Evolutionary conservation across 2,329 filamentous ascomycete genomes (phyloP), one percentile per base, ranked within the genome.

Genomic region (Fusarium floridanum): DNA sequence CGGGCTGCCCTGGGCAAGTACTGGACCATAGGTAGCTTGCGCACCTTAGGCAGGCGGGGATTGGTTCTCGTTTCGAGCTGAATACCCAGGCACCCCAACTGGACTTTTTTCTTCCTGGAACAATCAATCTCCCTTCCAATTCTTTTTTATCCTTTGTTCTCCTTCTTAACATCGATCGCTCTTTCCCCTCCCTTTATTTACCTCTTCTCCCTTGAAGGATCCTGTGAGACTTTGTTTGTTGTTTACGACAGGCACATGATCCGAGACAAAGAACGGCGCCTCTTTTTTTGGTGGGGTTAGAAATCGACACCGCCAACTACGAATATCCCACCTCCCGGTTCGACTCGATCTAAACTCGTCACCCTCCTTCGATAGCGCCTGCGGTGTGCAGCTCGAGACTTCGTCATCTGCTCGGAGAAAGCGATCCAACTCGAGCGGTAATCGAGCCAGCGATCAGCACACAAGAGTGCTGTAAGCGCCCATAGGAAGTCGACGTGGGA

Each of bases 201-300:
- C 36, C 9, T 59, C 36, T 29, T 39, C 12, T 14, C 34, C 37
- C 32, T 37, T 41, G 34, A 14, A 7, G 8, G 48, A 36, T 27
- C 22, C 20, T 43, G 36, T n/a, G 41, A 53, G 41, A 27, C 41
- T 61, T 61, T 61, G 29, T 59, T 64, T 50, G 60, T 64, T 55
- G 61, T 60, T 66, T 57, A 64, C 68, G 32, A 67, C 41, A 36
- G 67, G 36, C 68, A 57, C 68, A 57, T 53, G 59, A 70, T 61
- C 64, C 66, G 61, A 73, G 57, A 72, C 61, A 56, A 68, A 27
- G 20, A 48, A 66, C 71, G 62, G 72, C 71, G 66, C 69, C 70
- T 68, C 73, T 55, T 55, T 66, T 66, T 67, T 61, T 77, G 67
- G 75, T 77, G 75, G 75, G 75, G 75, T 77, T 76, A 50, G 64